Base-by-base conservation (phyloP, 345 rosid species). In the Microthlaspi erraticum region DNA sequence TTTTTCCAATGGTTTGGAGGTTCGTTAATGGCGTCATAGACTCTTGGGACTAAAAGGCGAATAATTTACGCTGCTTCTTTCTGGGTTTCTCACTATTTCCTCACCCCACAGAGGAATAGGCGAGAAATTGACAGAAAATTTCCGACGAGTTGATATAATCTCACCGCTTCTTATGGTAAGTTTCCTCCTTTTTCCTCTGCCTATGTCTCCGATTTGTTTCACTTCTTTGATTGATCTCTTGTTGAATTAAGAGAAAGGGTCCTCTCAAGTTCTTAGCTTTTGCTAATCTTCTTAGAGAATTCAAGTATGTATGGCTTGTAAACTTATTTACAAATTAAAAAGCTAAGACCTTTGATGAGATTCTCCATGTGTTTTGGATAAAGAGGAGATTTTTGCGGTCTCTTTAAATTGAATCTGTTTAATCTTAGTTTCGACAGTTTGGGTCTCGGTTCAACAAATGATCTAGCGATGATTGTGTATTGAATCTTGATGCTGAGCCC, bases 11-110 rank as follows among this genome's bases (percentile, higher is more conserved):
- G 93, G 80, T 85, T 64, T 77, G 81, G 66, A 71, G 73, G 79
- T 82, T 66, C 63, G 52, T 82, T 70, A 62, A 87, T 81, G 96
- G 86, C 66, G 45, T 87, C 59, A 82, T 82, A 76, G 81, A 75
- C 60, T 75, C 74, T 37, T 57, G 83, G 79, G 82, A 52, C 82
- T 87, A 83, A 73, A 73, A 79, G 70, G 86, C 81, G 90, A 85
- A 78, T 43, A 20, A 60, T 6, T 10, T 2, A 33, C 68, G 41
- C 83, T 83, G 81, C 88, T 64, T 62, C 51, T 39, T 39, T 19
- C 60, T 66, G 31, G 20, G 7, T 53, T 36, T 56, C 73, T 75
- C 64, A 8, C 60, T 73, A 18, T 48, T 68, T 78, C 76, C 73
- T 68, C 60, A n/a, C 60, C 64, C 39, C 19, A 45, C 18, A n/a